These are phyloP conservation scores for Juncus inflexus DNA, from an alignment of 176 grass and related monocot species.

Conservation along the genomic window DNA sequence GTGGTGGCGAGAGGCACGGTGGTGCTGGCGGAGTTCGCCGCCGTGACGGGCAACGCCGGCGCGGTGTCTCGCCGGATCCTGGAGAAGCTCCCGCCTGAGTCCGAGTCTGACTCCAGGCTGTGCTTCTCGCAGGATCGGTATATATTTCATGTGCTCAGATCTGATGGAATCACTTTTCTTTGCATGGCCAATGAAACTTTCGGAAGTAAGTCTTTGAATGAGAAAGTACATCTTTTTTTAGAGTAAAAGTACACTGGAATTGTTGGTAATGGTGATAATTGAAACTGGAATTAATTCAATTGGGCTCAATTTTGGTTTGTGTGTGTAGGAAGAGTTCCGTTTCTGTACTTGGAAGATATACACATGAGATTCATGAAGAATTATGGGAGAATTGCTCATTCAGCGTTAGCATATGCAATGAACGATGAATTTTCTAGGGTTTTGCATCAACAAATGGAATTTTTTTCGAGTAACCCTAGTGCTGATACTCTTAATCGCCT, in stretches of 20 bases:
- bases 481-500: conserved; percentile 77
- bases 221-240: background rate
- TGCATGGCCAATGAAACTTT: conserved; percentile 98
- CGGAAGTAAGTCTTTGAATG: conserved; percentile 40
- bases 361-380: conserved; percentile 99
- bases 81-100: conserved; percentile 62
- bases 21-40: conserved; percentile 88
- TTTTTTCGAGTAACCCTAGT: conserved; percentile 87
- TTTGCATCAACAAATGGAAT: conserved; percentile 97
- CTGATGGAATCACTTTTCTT: conserved; percentile 68
- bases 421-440: conserved; percentile 97
- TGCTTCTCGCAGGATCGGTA: conserved; percentile 93
- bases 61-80: conserved; percentile 77
- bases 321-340: conserved; percentile 68
- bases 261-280: background rate
- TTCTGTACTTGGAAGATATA: conserved; percentile 91
- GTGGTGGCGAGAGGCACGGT: conserved; percentile 76
- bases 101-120: conserved; percentile 63
- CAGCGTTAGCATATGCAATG: conserved; percentile 80
- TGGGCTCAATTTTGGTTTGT: background rate
- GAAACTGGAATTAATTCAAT: background rate
- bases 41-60: conserved; percentile 73
- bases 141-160: conserved; percentile 92
- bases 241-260: background rate
- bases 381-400: conserved; percentile 61